phyloP scores from a whole-genome alignment of 495 filamentous ascomycete genomes.

The Penicillium crystallinum region DNA sequence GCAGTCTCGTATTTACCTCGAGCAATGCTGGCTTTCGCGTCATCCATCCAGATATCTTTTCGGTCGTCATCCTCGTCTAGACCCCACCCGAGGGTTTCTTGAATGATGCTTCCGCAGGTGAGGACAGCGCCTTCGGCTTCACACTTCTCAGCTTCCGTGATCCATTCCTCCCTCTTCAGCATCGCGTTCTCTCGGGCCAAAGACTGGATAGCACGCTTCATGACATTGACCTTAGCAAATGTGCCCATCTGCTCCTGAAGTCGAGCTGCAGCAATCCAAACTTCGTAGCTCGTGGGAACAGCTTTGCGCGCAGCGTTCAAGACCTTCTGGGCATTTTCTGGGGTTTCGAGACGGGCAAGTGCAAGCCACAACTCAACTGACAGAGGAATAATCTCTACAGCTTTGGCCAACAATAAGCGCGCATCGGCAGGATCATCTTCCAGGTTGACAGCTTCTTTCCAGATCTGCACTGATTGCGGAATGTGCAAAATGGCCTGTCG shows the following conservation, averaged over 20 bases:
- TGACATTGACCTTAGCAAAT: slow-evolving; percentile 72
- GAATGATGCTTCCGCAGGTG: slow-evolving; percentile 82
- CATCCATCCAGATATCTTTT: slow-evolving; percentile 91
- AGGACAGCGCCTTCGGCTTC: slow-evolving; percentile 86
- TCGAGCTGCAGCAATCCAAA: slow-evolving; percentile 93
- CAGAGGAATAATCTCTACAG: slow-evolving; percentile 86
- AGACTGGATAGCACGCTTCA: slow-evolving; percentile 90
- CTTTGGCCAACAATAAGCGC: slow-evolving; percentile 79
- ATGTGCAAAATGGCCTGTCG: slow-evolving; percentile 84
- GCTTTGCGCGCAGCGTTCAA: slow-evolving; percentile 94
- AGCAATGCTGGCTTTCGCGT: slow-evolving; percentile 72
- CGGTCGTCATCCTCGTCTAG: slow-evolving; percentile 96
- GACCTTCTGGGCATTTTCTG: slow-evolving; percentile 87
- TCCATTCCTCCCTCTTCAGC: slow-evolving; percentile 96
- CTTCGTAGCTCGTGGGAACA: slow-evolving; percentile 81
- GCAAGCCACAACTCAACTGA: slow-evolving; percentile 95
- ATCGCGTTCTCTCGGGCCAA: slow-evolving; percentile 89
- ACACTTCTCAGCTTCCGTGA: slow-evolving; percentile 87
- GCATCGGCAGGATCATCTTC: slow-evolving; percentile 88
- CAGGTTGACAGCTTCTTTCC: slow-evolving; percentile 96
- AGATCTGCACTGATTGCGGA: slow-evolving; percentile 85
- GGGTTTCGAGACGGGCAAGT: slow-evolving; percentile 79
- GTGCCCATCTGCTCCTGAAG: slow-evolving; percentile 87
- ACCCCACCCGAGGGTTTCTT: slow-evolving; percentile 87
- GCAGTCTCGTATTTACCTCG: slow-evolving; percentile 83